Evolutionary conservation across 352 stramenopile species (phyloP).

Genomic region (Phytophthora idaei): DNA sequence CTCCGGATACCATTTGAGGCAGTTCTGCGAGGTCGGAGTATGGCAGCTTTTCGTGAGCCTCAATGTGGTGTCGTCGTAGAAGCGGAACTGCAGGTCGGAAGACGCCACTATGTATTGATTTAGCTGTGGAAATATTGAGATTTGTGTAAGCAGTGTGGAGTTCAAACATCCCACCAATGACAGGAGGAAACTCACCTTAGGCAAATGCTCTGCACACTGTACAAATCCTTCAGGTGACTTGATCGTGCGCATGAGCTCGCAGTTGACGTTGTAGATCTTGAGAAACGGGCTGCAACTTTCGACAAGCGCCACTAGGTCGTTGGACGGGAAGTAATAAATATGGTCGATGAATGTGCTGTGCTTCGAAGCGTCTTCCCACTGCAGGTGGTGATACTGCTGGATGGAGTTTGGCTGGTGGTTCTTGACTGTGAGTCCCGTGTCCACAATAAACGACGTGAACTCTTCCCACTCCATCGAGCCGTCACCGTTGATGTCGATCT

Average conservation of each 20-base stretch:
- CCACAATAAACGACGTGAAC: constrained; percentile 92
- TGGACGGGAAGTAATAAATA: constrained; percentile 85
- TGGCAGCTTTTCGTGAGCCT: constrained; percentile 80
- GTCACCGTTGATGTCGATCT: constrained; percentile 93
- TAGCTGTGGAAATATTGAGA: constrained; percentile 26
- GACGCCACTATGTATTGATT: constrained; percentile 83
- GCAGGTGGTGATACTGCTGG: constrained; percentile 79
- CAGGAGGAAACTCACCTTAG: constrained; percentile 35
- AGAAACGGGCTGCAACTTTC: constrained; percentile 78
- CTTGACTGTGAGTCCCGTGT: constrained; percentile 83
- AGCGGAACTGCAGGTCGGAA: constrained; percentile 81
- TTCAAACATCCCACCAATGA: neutral
- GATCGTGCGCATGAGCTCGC: constrained; percentile 70
- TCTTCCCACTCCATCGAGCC: constrained; percentile 93
- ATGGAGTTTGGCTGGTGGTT: constrained; percentile 90
- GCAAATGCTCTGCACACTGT: constrained; percentile 78
- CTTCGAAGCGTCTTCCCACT: constrained; percentile 86
- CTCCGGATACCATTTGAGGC: constrained; percentile 80
- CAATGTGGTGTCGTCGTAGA: constrained; percentile 82
- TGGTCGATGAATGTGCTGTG: constrained; percentile 86
- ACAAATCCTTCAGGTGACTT: constrained; percentile 76
- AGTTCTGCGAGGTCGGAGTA: constrained; percentile 82
- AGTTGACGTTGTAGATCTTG: constrained; percentile 86
- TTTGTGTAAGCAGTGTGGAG: neutral
- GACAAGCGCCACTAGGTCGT: constrained; percentile 70